These are phyloP conservation scores for Globisporangium parvum DNA, from an alignment of 352 stramenopile species.

Conservation along the genomic window DNA sequence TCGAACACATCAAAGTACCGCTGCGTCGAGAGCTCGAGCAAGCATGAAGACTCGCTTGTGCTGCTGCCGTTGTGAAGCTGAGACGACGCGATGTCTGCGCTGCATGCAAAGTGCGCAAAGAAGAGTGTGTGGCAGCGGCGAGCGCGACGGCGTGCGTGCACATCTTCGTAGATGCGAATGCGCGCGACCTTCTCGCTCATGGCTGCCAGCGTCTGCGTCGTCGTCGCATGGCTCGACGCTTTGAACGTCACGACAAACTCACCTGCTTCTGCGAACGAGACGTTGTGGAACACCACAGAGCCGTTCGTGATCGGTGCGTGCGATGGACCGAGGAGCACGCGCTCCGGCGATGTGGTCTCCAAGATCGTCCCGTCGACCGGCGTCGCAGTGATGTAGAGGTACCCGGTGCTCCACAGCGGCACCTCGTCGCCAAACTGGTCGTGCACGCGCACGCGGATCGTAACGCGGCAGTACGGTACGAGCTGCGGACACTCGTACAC, in stretches of 20 bases:
- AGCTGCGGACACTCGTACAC: slow-evolving; percentile 43
- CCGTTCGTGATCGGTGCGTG: slow-evolving; percentile 29
- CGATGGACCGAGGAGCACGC: slow-evolving; percentile 4
- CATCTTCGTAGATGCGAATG: slow-evolving; percentile 34
- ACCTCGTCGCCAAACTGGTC: slow-evolving; percentile 56
- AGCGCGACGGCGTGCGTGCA: slow-evolving; percentile 13
- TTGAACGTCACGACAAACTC: slow-evolving; percentile 37
- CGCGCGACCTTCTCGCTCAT: slow-evolving; percentile 27
- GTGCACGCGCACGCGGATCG: slow-evolving; percentile 30
- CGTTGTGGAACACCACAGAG: slow-evolving; percentile 24
- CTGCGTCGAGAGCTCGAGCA: slow-evolving; percentile 15
- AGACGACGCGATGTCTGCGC: background rate
- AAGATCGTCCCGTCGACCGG: background rate
- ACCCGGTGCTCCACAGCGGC: slow-evolving; percentile 14
- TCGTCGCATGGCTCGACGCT: slow-evolving; percentile 4
- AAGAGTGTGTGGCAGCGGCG: slow-evolving; percentile 27
- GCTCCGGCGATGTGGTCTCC: background rate
- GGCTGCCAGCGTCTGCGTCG: slow-evolving; percentile 2
- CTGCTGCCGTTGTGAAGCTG: background rate
- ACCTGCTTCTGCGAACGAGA: slow-evolving; percentile 34
- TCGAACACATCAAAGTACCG: slow-evolving; percentile 20
- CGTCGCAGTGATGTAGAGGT: slow-evolving; percentile 20
- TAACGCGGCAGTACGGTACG: slow-evolving; percentile 32
- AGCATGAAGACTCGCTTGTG: background rate
- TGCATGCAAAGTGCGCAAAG: slow-evolving; percentile 23